Conservation (phyloP, 768 basidiomycete genomes). For the Lactifluus echinatus region DNA sequence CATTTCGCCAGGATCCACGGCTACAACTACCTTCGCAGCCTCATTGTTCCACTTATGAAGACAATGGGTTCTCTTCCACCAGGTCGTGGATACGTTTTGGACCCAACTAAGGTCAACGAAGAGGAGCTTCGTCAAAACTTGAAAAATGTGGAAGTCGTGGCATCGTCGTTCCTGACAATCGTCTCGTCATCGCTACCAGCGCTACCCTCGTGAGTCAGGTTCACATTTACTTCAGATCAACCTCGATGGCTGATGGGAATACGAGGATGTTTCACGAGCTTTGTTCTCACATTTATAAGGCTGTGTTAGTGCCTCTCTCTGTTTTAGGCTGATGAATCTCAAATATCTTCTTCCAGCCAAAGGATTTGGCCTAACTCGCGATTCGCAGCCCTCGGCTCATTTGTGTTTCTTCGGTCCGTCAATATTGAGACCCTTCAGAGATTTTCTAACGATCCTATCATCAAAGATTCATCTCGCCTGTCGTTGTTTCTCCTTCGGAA, state of each 20-base stretch:
- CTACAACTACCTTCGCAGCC: constrained; percentile 78
- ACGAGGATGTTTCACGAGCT: constrained; percentile 79
- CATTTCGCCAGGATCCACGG: constrained; percentile 86
- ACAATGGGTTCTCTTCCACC: constrained; percentile 64
- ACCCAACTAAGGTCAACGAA: constrained; percentile 50
- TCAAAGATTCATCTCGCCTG: constrained; percentile 83
- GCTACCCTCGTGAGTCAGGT: constrained; percentile 58
- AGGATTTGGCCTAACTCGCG: constrained; percentile 72
- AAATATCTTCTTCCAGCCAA: constrained; percentile 35
- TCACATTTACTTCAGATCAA: constrained; percentile 5
- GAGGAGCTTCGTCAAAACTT: constrained; percentile 62
- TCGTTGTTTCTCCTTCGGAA: constrained; percentile 76
- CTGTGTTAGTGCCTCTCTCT: constrained; percentile 48
- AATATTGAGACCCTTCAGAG: neutral
- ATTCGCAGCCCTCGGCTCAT: constrained; percentile 77
- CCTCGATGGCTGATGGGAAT: constrained; percentile 16
- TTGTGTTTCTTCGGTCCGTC: constrained; percentile 77
- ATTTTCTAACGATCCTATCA: neutral
- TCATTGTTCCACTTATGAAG: constrained; percentile 70
- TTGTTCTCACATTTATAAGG: constrained; percentile 68
- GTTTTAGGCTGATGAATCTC: constrained; percentile 12
- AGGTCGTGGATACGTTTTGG: constrained; percentile 70
- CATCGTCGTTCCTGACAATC: constrained; percentile 65
- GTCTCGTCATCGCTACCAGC: constrained; percentile 61
- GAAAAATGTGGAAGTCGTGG: constrained; percentile 61